phyloP scores from a whole-genome alignment of 2,329 filamentous ascomycete genomes.

The Ceratocystis diversiconidia region DNA sequence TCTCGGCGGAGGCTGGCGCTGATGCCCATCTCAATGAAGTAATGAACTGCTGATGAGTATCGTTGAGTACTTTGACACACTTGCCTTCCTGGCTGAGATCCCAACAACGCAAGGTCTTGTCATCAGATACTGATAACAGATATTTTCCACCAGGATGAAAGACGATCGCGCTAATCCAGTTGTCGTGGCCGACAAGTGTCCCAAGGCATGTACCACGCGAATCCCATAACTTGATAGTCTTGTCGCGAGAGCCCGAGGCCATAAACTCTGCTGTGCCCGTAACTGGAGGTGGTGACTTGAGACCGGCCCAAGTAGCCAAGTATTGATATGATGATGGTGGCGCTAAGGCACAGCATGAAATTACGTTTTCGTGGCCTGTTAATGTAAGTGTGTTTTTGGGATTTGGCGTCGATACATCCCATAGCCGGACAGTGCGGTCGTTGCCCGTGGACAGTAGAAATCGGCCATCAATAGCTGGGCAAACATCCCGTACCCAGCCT shows the following conservation, averaged over 20 bases:
- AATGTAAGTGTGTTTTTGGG: constrained; percentile 66
- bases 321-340: constrained; percentile 66
- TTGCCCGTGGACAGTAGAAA: constrained; percentile 73
- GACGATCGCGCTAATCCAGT: constrained; percentile 75
- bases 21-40: constrained; percentile 82
- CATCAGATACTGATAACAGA: constrained; percentile 70
- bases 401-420: constrained; percentile 58
- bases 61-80: constrained; percentile 67
- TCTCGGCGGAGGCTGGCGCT: constrained; percentile 29
- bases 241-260: constrained; percentile 79
- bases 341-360: constrained; percentile 78
- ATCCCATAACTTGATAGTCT: constrained; percentile 83
- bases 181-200: constrained; percentile 76
- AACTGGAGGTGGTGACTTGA: constrained; percentile 66
- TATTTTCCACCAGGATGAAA: constrained; percentile 92
- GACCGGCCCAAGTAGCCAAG: constrained; percentile 59
- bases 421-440: constrained; percentile 68
- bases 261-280: constrained; percentile 73
- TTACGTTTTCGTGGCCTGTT: constrained; percentile 71
- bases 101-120: constrained; percentile 89
- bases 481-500: constrained; percentile 85
- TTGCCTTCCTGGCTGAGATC: constrained; percentile 81
- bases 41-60: constrained; percentile 72
- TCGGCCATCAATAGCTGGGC: constrained; percentile 66
- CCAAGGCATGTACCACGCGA: constrained; percentile 71